Base-by-base conservation (phyloP, 441 rosid genomes). In the Hura crepitans region DNA sequence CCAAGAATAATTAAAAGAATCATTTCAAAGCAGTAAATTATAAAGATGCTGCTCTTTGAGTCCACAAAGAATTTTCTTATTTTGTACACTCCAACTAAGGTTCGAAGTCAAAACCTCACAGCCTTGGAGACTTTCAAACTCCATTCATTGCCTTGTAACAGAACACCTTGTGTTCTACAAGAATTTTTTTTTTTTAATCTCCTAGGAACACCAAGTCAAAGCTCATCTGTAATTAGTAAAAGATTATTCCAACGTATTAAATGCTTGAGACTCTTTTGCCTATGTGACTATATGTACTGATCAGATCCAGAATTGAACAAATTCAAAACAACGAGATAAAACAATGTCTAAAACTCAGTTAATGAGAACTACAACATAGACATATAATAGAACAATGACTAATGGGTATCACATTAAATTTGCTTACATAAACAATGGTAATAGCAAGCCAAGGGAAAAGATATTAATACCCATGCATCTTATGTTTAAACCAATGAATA, bases 301-400 rank as follows among this genome's bases (percentile, higher is more conserved):
- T 42, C 51, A 7, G 31, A 11, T 51, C 25, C 51, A 62, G 43
- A 39, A 61, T 61, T 43, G 18, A 65, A 49, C 23, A 49, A 47
- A 65, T 47, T 47, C 42, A 61, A 20, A 61, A 61, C 25, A 28
- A 28, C n/a, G n/a, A n/a, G n/a, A n/a, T n/a, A n/a, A n/a, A n/a
- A n/a, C n/a, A n/a, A n/a, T n/a, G n/a, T n/a, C n/a, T n/a, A n/a
- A n/a, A n/a, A n/a, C n/a, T n/a, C n/a, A n/a, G n/a, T n/a, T n/a
- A n/a, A n/a, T n/a, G n/a, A n/a, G n/a, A n/a, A n/a, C n/a, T n/a
- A n/a, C n/a, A n/a, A n/a, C 25, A 9, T 3, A n/a, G 43, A 2
- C 43, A 59, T 6, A 31, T 6, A 59, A 59, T 35, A 37, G 28
- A 39, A 12, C 47, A 61, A 20, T 20, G n/a, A 6, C 13, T n/a